A percentile compares a stretch with the other conserved stretches of the same genome.
phyloP scores from a whole-genome alignment of 495 filamentous ascomycete species.

The Tuber calosporum region DNA sequence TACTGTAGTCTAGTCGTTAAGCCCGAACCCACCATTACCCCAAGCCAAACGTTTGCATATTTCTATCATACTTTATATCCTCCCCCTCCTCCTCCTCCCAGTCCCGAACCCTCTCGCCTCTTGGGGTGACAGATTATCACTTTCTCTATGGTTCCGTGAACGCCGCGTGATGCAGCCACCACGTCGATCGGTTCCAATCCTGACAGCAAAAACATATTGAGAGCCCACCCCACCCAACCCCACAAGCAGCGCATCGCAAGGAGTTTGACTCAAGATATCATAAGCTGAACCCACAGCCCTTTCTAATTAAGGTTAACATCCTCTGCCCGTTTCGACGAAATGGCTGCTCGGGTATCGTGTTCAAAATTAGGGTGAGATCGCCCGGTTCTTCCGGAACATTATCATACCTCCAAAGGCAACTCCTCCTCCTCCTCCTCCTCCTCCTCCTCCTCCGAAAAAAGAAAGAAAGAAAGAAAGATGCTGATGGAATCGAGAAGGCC shows the following conservation, averaged over 20 bases:
- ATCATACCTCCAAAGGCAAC: no score
- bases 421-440: no score
- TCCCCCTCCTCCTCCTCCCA: neutral
- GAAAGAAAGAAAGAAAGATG: neutral
- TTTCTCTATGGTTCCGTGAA: neutral
- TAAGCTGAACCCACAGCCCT: neutral
- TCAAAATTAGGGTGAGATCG: neutral
- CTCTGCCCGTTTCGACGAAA: neutral
- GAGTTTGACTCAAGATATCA: neutral
- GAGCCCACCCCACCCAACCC: neutral
- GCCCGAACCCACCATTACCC: neutral
- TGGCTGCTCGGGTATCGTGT: neutral
- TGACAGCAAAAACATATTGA: neutral
- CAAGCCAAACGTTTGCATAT: neutral
- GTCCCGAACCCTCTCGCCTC: neutral
- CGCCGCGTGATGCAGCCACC: neutral
- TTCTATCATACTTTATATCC: no score
- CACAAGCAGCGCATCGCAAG: neutral
- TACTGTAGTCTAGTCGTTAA: neutral
- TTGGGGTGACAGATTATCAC: neutral
- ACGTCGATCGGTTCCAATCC: neutral
- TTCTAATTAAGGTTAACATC: neutral
- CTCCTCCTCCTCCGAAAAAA: no score
- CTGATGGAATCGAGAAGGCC: neutral
- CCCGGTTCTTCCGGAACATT: neutral